A percentile compares a stretch with the other conserved stretches of the same genome.
Evolutionary conservation across 352 stramenopile genomes (phyloP).

Genomic region (Globisporangium sylvaticum): DNA sequence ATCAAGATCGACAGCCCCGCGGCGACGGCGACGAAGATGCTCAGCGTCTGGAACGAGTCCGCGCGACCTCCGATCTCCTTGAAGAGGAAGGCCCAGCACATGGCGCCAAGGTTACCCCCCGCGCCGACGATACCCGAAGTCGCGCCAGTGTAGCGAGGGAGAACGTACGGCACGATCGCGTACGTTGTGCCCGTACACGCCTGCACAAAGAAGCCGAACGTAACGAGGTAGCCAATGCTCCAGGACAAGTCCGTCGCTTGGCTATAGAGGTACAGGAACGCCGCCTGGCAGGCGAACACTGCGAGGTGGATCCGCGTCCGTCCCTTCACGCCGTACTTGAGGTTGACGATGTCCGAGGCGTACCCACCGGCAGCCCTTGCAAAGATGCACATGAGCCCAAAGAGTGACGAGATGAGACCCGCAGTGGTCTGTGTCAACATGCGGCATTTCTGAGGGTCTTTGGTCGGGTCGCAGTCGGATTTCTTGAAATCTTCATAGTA

Average conservation of each 20-base stretch:
- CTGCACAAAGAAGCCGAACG: conserved; percentile 88
- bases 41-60: conserved; percentile 29
- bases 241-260: conserved; percentile 30
- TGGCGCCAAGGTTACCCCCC: conserved; percentile 34
- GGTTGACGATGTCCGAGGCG: conserved; percentile 74
- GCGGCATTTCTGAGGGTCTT: conserved; percentile 21
- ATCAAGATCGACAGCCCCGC: conserved; percentile 9
- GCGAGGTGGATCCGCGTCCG: conserved; percentile 76
- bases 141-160: conserved; percentile 34
- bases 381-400: conserved; percentile 93
- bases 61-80: conserved; percentile 21
- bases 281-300: conserved; percentile 67
- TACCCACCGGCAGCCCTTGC: conserved; percentile 85
- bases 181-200: conserved; percentile 51
- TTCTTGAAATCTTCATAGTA: conserved; percentile 88
- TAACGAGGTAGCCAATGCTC: conserved; percentile 71
- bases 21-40: conserved; percentile 20
- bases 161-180: conserved; percentile 58
- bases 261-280: conserved; percentile 85
- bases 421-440: conserved; percentile 39
- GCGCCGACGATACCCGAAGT: conserved; percentile 34
- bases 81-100: conserved; percentile 43
- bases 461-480: conserved; percentile 34
- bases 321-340: conserved; percentile 80
- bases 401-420: conserved; percentile 88